These are phyloP conservation scores for Penicillium sp. DNA, from an alignment of 2,329 filamentous ascomycete species.

Conservation along the genomic window DNA sequence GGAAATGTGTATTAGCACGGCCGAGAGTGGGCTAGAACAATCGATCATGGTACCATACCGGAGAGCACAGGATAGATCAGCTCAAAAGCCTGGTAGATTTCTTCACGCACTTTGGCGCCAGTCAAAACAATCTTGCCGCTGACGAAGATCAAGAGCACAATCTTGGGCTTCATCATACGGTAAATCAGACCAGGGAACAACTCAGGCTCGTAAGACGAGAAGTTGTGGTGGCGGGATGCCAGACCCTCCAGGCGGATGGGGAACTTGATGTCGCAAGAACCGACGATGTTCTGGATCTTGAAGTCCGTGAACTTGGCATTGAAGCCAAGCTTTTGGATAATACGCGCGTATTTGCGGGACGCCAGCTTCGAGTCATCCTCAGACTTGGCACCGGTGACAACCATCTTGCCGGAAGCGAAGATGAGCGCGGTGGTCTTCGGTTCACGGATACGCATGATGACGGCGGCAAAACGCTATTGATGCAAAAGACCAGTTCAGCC, in stretches of 20 bases:
- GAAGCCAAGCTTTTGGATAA: slow-evolving; percentile 99
- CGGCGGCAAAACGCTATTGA: slow-evolving; percentile 88
- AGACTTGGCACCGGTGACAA: slow-evolving; percentile 95
- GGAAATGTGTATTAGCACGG: slow-evolving; percentile 22
- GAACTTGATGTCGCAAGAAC: slow-evolving; percentile 99
- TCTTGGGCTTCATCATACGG: slow-evolving; percentile 99
- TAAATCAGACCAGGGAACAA: slow-evolving; percentile 99
- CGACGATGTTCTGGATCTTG: slow-evolving; percentile 99
- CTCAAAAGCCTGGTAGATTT: slow-evolving; percentile 96
- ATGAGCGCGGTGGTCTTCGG: slow-evolving; percentile 98
- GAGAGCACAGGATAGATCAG: slow-evolving; percentile 95
- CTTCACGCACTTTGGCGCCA: slow-evolving; percentile 94
- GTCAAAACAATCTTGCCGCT: slow-evolving; percentile 98
- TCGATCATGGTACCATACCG: slow-evolving; percentile 57
- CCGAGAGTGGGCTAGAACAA: slow-evolving; percentile 6
- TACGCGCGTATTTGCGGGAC: slow-evolving; percentile 94
- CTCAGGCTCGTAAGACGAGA: slow-evolving; percentile 98
- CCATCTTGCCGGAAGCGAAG: slow-evolving; percentile 99
- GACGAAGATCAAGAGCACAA: slow-evolving; percentile 95
- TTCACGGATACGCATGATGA: slow-evolving; percentile 99
- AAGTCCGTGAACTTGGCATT: slow-evolving; percentile 99
- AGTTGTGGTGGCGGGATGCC: slow-evolving; percentile 96
- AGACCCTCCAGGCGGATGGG: slow-evolving; percentile 94
- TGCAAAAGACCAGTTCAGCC: slow-evolving; percentile 45
- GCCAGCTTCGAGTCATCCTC: slow-evolving; percentile 98